Evolutionary conservation across 495 filamentous ascomycete genomes (phyloP), one percentile per base, ranked within the genome.

Genomic region (Tuber calosporum): DNA sequence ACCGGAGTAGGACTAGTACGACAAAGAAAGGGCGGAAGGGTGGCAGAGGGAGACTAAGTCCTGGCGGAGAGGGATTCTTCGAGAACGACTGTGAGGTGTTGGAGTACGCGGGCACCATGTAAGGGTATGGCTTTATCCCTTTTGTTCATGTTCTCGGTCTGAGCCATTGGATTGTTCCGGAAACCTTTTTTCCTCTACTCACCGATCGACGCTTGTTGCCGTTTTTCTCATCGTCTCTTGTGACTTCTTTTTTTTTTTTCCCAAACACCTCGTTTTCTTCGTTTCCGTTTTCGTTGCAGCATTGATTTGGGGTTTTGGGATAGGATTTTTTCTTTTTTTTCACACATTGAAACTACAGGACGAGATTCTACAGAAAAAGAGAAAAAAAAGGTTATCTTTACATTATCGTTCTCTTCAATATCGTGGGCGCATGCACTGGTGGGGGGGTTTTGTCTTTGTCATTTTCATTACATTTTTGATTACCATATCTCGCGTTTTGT

Each of bases 11-110:
- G 34, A 62, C 19, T 37, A 48, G 69, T 38, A 38, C 26, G 42
- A 74, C 17, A 11, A 77, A 79, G 67, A 79, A 72, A 40, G 73
- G 67, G 19, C 72, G 45, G 41, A 80, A 73, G 45, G 70, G 77
- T 42, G 78, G 73, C 17, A 71, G 66, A n/a, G 75, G 72, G 20
- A 62, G 77, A 15, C 15, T 71, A 17, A 77, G 69, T 37, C 68
- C 58, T 11, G 79, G 72, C 17, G 91, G 90, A 42, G 91, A 94
- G 48, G 93, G 92, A 4, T 95, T 97, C 82, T 97, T 97, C 79
- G 93, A 97, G 82, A 93, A 97, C 80, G 93, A 95, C 81, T 94
- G 91, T 79, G 93, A 96, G 79, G 91, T 97, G 72, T 85, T 97
- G 77, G 93, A 97, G 84, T 96, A 80, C 73, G 72, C 78, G 1